A percentile compares a stretch with the other conserved stretches of the same genome.
Evolutionary conservation across 352 stramenopile genomes (phyloP).

Genomic region (Pythium scleroteichum): DNA sequence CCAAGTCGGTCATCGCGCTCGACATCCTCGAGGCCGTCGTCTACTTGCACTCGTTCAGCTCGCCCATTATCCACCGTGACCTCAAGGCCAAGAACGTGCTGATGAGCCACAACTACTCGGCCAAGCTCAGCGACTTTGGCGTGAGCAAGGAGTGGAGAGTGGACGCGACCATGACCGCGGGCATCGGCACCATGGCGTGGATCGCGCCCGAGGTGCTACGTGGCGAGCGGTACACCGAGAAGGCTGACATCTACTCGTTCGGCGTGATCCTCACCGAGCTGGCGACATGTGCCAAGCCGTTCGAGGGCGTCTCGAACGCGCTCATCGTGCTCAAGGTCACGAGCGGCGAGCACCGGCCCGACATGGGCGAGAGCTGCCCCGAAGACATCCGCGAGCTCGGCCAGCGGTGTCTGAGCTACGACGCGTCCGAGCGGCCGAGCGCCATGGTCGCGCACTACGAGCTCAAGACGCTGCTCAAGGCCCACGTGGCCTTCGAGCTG

Average conservation of each 20-base stretch:
- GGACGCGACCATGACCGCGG: constrained; percentile 78
- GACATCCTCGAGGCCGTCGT: constrained; percentile 79
- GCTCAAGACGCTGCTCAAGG: constrained; percentile 65
- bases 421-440: constrained; percentile 60
- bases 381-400: constrained; percentile 68
- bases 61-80: constrained; percentile 80
- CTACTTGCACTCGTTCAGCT: constrained; percentile 83
- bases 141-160: constrained; percentile 76
- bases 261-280: constrained; percentile 79
- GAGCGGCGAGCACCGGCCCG: constrained; percentile 57
- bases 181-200: constrained; percentile 86
- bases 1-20: constrained; percentile 60
- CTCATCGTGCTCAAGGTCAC: constrained; percentile 78
- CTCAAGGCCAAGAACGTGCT: constrained; percentile 83
- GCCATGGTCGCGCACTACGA: constrained; percentile 78
- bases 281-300: constrained; percentile 61
- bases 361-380: constrained; percentile 55
- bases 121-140: constrained; percentile 86
- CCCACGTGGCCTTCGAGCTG: constrained; percentile 21
- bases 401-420: constrained; percentile 63
- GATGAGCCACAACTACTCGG: constrained; percentile 57
- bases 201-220: constrained; percentile 80
- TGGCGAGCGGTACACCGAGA: constrained; percentile 84
- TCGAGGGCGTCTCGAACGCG: constrained; percentile 68
- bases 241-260: constrained; percentile 88